phyloP scores from a whole-genome alignment of 768 basidiomycete genomes.

The Psilocybe cubensis region DNA sequence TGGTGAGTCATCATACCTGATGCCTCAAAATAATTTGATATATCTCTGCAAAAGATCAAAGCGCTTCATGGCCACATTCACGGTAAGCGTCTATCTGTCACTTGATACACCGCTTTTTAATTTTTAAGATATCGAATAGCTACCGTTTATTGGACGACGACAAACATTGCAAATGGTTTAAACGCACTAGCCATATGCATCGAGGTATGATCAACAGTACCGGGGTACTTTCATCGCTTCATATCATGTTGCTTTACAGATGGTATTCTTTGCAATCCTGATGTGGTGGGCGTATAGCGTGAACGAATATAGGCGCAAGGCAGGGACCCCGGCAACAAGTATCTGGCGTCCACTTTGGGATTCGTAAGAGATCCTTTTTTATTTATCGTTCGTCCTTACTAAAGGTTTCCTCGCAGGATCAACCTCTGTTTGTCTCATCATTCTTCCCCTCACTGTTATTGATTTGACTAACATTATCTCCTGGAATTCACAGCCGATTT shows the following conservation, averaged over 20 bases:
- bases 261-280: constrained; percentile 77
- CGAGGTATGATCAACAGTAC: constrained; percentile 59
- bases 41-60: constrained; percentile 5
- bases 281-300: constrained; percentile 88
- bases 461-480: not conserved
- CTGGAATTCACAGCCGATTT: constrained; percentile 17
- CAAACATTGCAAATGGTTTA: constrained; percentile 79
- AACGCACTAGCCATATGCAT: constrained; percentile 83
- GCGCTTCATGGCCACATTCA: constrained; percentile 5
- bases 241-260: constrained; percentile 44
- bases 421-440: constrained; percentile 23
- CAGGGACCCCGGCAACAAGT: constrained; percentile 47
- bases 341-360: constrained; percentile 78
- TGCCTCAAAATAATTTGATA: not conserved
- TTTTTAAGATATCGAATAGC: constrained; percentile 35
- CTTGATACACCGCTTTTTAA: not conserved
- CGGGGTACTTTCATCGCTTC: constrained; percentile 5
- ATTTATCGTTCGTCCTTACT: constrained; percentile 17
- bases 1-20: constrained; percentile 45
- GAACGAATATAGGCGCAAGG: constrained; percentile 61
- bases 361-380: constrained; percentile 33
- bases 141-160: constrained; percentile 82
- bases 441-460: constrained; percentile 1
- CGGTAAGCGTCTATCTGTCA: not conserved
- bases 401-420: constrained; percentile 23